These are phyloP conservation scores for Paraconiothyrium brasiliense DNA, from an alignment of 2,329 filamentous ascomycete genomes.

Conservation along the genomic window DNA sequence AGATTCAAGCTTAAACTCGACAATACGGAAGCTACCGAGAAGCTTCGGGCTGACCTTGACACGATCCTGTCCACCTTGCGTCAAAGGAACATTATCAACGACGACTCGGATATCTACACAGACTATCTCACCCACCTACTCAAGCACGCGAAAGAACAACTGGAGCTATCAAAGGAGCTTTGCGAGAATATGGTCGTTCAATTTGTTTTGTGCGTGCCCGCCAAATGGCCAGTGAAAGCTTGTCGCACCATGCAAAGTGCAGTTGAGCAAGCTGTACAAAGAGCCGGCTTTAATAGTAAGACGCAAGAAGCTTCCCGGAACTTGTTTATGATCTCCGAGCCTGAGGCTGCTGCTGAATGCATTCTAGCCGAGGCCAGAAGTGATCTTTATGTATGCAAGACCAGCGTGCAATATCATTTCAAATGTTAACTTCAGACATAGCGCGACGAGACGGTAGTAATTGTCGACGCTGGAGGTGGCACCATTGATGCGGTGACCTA, in stretches of 20 bases:
- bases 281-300: conserved; percentile 18
- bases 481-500: conserved; percentile 32
- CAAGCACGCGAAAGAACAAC: conserved; percentile 18
- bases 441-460: conserved; percentile 24
- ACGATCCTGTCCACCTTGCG: conserved; percentile 16
- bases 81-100: conserved; percentile 17
- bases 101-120: conserved; percentile 19
- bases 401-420: not conserved
- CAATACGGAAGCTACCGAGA: conserved; percentile 14
- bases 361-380: conserved; percentile 24
- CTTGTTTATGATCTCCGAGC: conserved; percentile 33
- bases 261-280: conserved; percentile 23
- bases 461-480: conserved; percentile 30
- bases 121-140: conserved; percentile 27
- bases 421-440: conserved; percentile 2
- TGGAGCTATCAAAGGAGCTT: conserved; percentile 15
- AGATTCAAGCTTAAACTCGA: conserved; percentile 26
- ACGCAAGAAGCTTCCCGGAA: conserved; percentile 17
- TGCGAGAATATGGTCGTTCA: conserved; percentile 15
- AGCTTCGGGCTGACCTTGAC: conserved; percentile 8
- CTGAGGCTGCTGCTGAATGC: conserved; percentile 32
- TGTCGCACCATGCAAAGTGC: conserved; percentile 29
- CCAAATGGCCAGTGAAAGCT: conserved; percentile 28
- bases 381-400: conserved; percentile 23
- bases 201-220: conserved; percentile 31